These are phyloP conservation scores for Thelonectria blattea DNA, from an alignment of 2,329 filamentous ascomycete genomes.

Conservation along the genomic window DNA sequence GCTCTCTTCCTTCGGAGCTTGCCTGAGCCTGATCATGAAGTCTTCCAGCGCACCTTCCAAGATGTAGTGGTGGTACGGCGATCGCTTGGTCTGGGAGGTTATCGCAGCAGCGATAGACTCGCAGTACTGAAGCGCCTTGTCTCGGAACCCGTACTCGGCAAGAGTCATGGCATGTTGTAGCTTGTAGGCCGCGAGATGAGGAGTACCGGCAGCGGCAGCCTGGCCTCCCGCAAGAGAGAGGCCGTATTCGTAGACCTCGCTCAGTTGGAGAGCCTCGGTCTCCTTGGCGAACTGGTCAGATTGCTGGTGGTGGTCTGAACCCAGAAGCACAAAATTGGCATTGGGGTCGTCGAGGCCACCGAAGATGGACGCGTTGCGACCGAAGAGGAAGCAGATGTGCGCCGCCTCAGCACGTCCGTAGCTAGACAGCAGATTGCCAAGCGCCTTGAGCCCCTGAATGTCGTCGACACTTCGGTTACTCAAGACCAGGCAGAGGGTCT, in stretches of 20 bases:
- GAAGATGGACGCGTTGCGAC: slow-evolving; percentile 72
- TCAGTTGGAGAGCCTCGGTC: slow-evolving; percentile 87
- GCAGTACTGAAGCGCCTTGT: slow-evolving; percentile 90
- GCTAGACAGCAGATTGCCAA: slow-evolving; percentile 81
- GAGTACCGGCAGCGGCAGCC: slow-evolving; percentile 63
- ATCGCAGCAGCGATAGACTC: slow-evolving; percentile 80
- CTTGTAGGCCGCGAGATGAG: slow-evolving; percentile 91
- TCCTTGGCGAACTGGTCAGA: slow-evolving; percentile 78
- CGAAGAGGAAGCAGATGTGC: slow-evolving; percentile 93
- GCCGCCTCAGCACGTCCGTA: slow-evolving; percentile 92
- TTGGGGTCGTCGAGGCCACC: slow-evolving; percentile 83
- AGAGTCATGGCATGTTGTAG: slow-evolving; percentile 84
- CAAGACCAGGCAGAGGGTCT: slow-evolving; percentile 83
- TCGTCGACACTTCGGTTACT: slow-evolving; percentile 89
- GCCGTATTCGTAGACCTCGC: slow-evolving; percentile 93
- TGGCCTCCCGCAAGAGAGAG: slow-evolving; percentile 69
- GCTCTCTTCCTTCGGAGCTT: slow-evolving; percentile 81
- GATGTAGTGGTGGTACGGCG: slow-evolving; percentile 81
- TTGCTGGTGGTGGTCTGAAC: slow-evolving; percentile 78
- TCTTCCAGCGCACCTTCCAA: slow-evolving; percentile 83
- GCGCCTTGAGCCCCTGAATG: slow-evolving; percentile 74
- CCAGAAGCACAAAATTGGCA: slow-evolving; percentile 81
- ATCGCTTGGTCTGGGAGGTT: slow-evolving; percentile 80
- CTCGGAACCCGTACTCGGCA: slow-evolving; percentile 80
- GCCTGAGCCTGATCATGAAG: slow-evolving; percentile 79